Conservation (phyloP, 1,284 basidiomycete genomes). For the Porogramme epimiltina region DNA sequence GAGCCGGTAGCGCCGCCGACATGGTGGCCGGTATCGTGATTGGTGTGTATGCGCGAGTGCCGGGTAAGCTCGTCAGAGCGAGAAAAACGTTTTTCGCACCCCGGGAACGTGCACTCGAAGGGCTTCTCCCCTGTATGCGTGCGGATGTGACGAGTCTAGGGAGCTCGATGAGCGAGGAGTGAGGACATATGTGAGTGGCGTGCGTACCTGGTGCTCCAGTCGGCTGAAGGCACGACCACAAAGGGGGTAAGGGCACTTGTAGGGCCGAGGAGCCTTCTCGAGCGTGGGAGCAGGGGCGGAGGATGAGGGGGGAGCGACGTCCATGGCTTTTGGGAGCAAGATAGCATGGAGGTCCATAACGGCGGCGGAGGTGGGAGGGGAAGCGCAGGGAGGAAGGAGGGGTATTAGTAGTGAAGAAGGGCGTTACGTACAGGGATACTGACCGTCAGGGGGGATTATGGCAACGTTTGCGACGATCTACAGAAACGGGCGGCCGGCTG, state of each 20-base stretch:
- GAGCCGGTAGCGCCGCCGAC: slow-evolving; percentile 26
- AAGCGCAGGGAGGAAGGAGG: slow-evolving; percentile 4
- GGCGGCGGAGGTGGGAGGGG: slow-evolving; percentile 2
- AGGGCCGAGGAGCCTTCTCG: slow-evolving; percentile 77
- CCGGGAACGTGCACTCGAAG: slow-evolving; percentile 88
- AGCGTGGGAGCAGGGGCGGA: slow-evolving; percentile 25
- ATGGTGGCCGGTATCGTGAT: slow-evolving; percentile 31
- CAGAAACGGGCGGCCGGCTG: slow-evolving; percentile 16
- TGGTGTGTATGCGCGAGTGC: slow-evolving; percentile 91
- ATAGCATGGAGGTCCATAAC: slow-evolving; percentile 23
- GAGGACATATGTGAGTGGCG: slow-evolving; percentile 13
- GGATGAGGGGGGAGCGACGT: slow-evolving; percentile 30
- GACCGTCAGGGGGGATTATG: slow-evolving; percentile 12
- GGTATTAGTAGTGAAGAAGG: slow-evolving; percentile 18
- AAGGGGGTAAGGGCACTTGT: slow-evolving; percentile 94
- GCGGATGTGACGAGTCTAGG: slow-evolving; percentile 92
- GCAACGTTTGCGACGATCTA: slow-evolving; percentile 15
- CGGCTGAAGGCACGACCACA: slow-evolving; percentile 91
- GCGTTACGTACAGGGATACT: slow-evolving; percentile 13
- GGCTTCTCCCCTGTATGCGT: slow-evolving; percentile 99
- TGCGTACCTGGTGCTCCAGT: slow-evolving; percentile 86
- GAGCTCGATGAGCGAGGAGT: slow-evolving; percentile 10
- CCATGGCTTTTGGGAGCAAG: slow-evolving; percentile 22
- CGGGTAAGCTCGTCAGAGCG: slow-evolving; percentile 97
- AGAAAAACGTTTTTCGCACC: slow-evolving; percentile 98